phyloP scores from a whole-genome alignment of 169 alveolate species.

The Babesia gibsoni region DNA sequence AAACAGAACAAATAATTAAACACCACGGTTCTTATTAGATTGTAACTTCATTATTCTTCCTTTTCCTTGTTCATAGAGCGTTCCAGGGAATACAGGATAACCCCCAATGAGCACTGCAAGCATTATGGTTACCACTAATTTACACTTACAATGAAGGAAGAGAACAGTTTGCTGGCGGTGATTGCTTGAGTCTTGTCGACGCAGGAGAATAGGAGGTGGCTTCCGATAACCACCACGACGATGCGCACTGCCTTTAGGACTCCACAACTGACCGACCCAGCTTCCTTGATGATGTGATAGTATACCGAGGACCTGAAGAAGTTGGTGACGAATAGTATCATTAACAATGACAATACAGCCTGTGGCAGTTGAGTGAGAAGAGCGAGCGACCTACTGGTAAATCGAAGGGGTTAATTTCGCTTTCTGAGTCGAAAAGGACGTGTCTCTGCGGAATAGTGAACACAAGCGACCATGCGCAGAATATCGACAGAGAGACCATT shows the following conservation, averaged over 20 bases:
- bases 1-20: background rate
- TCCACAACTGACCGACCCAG: conserved; percentile 62
- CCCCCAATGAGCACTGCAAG: conserved; percentile 48
- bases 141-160: conserved; percentile 41
- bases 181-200: conserved; percentile 46
- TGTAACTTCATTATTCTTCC: background rate
- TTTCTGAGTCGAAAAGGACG: conserved; percentile 25
- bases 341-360: conserved; percentile 35
- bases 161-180: conserved; percentile 32
- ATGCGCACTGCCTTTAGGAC: conserved; percentile 64
- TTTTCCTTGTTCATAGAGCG: conserved; percentile 1
- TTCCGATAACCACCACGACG: conserved; percentile 36
- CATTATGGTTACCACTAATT: background rate
- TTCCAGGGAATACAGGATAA: conserved; percentile 57
- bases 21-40: no score
- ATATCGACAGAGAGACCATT: conserved; percentile 37
- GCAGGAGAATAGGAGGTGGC: conserved; percentile 46
- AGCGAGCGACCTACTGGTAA: conserved; percentile 13
- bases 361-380: background rate
- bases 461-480: conserved; percentile 49
- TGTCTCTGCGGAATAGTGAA: conserved; percentile 58
- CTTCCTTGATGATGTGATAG: conserved; percentile 53
- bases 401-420: conserved; percentile 50
- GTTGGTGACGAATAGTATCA: conserved; percentile 47
- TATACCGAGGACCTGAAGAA: conserved; percentile 63